Evolutionary conservation across 768 basidiomycete species (phyloP), one percentile per base, ranked within the genome.

Genomic region (Tulasnella sp.): DNA sequence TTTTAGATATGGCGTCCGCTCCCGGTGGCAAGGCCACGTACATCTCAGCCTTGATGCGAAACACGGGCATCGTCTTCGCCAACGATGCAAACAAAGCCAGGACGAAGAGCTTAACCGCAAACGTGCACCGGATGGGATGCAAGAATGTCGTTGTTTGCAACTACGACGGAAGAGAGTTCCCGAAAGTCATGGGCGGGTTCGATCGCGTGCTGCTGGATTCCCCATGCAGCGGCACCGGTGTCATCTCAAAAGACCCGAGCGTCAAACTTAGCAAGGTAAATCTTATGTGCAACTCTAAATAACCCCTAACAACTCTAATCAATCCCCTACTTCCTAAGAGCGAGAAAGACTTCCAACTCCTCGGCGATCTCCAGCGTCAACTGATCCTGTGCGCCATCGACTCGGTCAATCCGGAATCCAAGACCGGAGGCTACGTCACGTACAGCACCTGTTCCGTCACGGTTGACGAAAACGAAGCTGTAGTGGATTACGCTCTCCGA

Each of bases 361-460:
- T 99, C n/a, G 91, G 95, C 5, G 97, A 99, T 83, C 88, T 99
- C 23, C 98, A 99, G 86, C 99, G 99, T 85, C 98, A 99, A 84
- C 90, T 99, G 61, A 94, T 99, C 82, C 89, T 99, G 74, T 99
- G 97, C 84, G 98, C 97, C 20, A 95, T 99, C 83, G 98, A 99
- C 86, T 97, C 95, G 74, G 91, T 97, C 74, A 91, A 90, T 80
- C 90, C 96, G 13, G 91, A 91, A 77, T 97, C 96, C 5, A 91
- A 92, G 82, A 94, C 93, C 0, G 98, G 98, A 6, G 96, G 96
- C 37, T 95, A 91, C 84, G 85, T 99, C 81, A 97, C 99, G 77
- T 99, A 99, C 86, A 99, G 97, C 70, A 99, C 98, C 0, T 99
- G 98, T 84, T 98, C 96, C 5, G 95, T 99, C 76, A 98, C 93